phyloP scores from a whole-genome alignment of 495 filamentous ascomycete species.

The Baudoinia panamericana region DNA sequence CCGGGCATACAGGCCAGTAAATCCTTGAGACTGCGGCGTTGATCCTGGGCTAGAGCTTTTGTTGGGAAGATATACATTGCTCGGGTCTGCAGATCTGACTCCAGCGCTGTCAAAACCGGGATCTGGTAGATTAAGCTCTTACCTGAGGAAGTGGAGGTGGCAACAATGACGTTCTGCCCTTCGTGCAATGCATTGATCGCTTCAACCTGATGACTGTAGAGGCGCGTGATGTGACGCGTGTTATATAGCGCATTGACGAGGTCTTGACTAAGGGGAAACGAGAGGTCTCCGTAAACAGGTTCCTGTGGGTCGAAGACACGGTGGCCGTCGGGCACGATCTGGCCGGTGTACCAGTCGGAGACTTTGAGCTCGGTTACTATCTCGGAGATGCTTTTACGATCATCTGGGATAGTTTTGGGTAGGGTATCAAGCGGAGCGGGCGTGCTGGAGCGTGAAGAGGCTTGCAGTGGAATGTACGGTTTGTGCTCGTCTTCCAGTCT shows the following conservation, averaged over 20 bases:
- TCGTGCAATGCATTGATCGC: slow-evolving; percentile 83
- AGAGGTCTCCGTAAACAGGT: slow-evolving; percentile 68
- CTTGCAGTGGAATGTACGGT: slow-evolving; percentile 37
- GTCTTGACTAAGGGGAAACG: slow-evolving; percentile 76
- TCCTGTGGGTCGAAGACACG: slow-evolving; percentile 81
- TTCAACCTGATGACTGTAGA: slow-evolving; percentile 93
- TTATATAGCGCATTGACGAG: slow-evolving; percentile 93
- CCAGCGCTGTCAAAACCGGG: slow-evolving; percentile 78
- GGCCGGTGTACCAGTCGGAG: slow-evolving; percentile 74
- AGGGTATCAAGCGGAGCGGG: slow-evolving; percentile 33
- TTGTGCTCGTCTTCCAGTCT: slow-evolving; percentile 40
- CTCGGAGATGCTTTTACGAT: slow-evolving; percentile 68
- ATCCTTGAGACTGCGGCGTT: slow-evolving; percentile 76
- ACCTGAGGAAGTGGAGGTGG: slow-evolving; percentile 89
- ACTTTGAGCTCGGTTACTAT: slow-evolving; percentile 75
- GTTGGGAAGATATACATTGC: slow-evolving; percentile 99
- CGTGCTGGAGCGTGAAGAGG: slow-evolving; percentile 38
- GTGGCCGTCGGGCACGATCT: slow-evolving; percentile 91
- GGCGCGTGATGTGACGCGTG: slow-evolving; percentile 63
- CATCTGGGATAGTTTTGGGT: slow-evolving; percentile 62
- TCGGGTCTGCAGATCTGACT: slow-evolving; percentile 58
- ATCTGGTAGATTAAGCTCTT: slow-evolving; percentile 96
- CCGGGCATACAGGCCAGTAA: slow-evolving; percentile 66
- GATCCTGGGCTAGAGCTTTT: slow-evolving; percentile 93
- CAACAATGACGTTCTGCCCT: slow-evolving; percentile 77